Evolutionary conservation across 768 basidiomycete genomes (phyloP).

Genomic region (Thelephora aurantiotincta): DNA sequence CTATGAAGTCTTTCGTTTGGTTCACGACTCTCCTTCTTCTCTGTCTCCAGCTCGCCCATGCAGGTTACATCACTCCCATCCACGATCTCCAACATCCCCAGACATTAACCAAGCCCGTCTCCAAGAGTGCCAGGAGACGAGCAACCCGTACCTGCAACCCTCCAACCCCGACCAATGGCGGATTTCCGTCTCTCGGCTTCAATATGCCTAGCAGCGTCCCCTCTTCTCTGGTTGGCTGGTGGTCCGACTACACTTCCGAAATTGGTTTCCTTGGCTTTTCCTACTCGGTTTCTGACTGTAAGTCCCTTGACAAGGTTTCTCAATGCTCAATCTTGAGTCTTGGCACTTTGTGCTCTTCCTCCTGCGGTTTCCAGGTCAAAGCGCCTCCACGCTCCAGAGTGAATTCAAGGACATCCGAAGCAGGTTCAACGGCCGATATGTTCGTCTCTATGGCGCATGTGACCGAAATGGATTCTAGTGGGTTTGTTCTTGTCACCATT

Average conservation of each 20-base stretch:
- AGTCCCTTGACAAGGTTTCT: constrained; percentile 9
- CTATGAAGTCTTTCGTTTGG: background rate
- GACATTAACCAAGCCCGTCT: background rate
- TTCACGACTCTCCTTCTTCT: background rate
- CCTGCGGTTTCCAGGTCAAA: constrained; percentile 33
- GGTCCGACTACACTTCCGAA: constrained; percentile 50
- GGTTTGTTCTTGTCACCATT: background rate
- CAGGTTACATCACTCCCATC: background rate
- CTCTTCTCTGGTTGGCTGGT: constrained; percentile 15
- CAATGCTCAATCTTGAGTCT: background rate
- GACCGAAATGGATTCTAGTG: constrained; percentile 27
- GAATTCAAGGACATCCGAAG: constrained; percentile 48
- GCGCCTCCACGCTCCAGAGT: constrained; percentile 26
- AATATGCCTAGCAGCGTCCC: constrained; percentile 39
- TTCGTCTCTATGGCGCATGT: constrained; percentile 31
- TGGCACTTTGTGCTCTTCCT: background rate
- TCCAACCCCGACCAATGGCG: background rate
- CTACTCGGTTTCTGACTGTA: constrained; percentile 58
- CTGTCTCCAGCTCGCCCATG: background rate
- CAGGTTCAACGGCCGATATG: constrained; percentile 47
- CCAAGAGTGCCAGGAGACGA: background rate
- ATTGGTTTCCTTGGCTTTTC: constrained; percentile 70
- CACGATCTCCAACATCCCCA: background rate
- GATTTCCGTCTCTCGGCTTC: constrained; percentile 29
- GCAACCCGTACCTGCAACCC: background rate